Base-by-base conservation (phyloP, 2,329 filamentous ascomycete genomes). In the Alternaria sp. region DNA sequence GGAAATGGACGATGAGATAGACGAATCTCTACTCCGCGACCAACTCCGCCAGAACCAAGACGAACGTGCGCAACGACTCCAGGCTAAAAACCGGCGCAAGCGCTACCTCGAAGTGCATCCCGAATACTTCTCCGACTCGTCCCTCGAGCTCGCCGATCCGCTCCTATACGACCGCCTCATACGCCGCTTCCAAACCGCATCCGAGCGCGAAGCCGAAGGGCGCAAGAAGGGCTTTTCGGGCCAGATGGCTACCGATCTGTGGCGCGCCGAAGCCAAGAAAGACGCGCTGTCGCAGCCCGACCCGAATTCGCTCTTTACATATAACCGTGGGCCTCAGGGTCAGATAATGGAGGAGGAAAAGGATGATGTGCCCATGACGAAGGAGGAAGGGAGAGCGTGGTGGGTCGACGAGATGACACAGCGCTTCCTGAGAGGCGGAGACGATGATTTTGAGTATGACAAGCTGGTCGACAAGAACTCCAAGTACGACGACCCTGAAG, bases 81-180 rank as follows among this genome's bases (percentile, higher is more conserved):
- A 84, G 32, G 81, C 87, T 25, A 93, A 91, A 80, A 96, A 96
- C 80, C 86, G 93, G 54, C 87, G 93, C 13, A 90, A 91, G 69
- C 89, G 90, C 72, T 96, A 93, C 75, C 85, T 97, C 23, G 87
- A 90, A 64, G 83, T 87, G 5, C 87, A 95, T 74, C 89, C 90
- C 3, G 86, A 88, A 57, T 97, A 96, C 81, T 91, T 95, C 76
- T 80, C 81, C 50, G 82, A 83, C 55, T 71, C 86, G 50, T 84
- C 85, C 58, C 86, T 90, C 63, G 89, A 90, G 79, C 84, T 90
- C 69, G 88, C 86, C 77, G 86, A 96, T 80, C 93, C 93, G 1
- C 82, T 95, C 9, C 86, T 96, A 30, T 97, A 97, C 83, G 92
- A 96, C 78, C 87, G 88, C 57, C 85, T 96, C 23, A 87, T 97